Evolutionary conservation across 768 basidiomycete genomes (phyloP).

Genomic region (Agaricus sinodeliciosus): DNA sequence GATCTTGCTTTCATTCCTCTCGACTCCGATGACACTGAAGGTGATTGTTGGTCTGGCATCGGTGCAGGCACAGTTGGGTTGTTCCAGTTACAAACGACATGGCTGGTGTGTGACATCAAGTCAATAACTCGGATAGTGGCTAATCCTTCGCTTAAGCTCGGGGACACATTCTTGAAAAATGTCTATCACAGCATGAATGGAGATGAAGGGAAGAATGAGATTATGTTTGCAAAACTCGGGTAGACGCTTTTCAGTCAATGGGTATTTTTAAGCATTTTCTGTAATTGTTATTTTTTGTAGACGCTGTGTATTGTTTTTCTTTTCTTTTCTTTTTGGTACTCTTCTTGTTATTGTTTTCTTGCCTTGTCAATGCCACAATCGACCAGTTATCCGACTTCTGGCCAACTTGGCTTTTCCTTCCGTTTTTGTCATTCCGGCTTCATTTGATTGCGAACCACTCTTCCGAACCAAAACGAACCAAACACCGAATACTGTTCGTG

Average conservation of each 20-base stretch:
- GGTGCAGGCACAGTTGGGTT: slow-evolving; percentile 41
- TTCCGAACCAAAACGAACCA: not conserved
- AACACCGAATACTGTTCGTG: slow-evolving; percentile 3
- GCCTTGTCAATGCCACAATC: too few relatives aligned
- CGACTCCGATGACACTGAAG: slow-evolving; percentile 37
- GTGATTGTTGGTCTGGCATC: slow-evolving; percentile 58
- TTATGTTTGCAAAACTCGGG: slow-evolving; percentile 25
- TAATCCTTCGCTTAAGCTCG: slow-evolving; percentile 18
- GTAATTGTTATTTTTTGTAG: not conserved
- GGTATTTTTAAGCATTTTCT: not conserved
- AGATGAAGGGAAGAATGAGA: slow-evolving; percentile 19
- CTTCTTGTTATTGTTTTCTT: too few relatives aligned
- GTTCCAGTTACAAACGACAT: slow-evolving; percentile 34
- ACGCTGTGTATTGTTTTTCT: not conserved
- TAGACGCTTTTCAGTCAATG: not conserved
- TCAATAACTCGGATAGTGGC: not conserved
- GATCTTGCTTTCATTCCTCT: slow-evolving; percentile 53
- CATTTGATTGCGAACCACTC: not conserved
- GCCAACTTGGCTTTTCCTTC: too few relatives aligned
- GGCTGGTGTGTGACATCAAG: slow-evolving; percentile 44
- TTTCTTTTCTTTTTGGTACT: too few relatives aligned
- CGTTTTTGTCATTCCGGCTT: not conserved
- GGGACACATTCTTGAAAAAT: slow-evolving; percentile 36
- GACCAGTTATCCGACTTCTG: too few relatives aligned
- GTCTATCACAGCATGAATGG: slow-evolving; percentile 32